These are phyloP conservation scores for Metschnikowia drakensbergensis DNA, from an alignment of 805 yeast species.

Conservation along the genomic window DNA sequence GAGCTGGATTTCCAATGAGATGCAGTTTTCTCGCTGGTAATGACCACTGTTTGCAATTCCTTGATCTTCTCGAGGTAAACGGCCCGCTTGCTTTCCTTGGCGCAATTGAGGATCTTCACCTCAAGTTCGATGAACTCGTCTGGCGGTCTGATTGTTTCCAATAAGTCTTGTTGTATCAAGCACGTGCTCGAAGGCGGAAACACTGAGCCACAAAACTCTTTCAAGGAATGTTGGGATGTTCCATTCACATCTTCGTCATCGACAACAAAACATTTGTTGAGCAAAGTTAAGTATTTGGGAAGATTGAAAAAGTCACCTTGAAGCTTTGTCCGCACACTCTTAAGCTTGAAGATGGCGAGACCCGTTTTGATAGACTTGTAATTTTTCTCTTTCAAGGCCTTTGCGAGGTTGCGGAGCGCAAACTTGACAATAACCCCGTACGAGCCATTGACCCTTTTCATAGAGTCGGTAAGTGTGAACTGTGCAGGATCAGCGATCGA, in stretches of 20 bases:
- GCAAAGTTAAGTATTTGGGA: constrained; percentile 41
- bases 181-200: constrained; percentile 42
- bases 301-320: constrained; percentile 55
- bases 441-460: constrained; percentile 67
- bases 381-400: constrained; percentile 47
- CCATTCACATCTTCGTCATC: constrained; percentile 54
- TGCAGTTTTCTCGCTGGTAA: constrained; percentile 24
- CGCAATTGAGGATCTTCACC: constrained; percentile 54
- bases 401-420: constrained; percentile 47
- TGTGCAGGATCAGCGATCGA: constrained; percentile 71
- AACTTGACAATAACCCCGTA: constrained; percentile 51
- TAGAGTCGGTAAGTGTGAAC: constrained; percentile 57
- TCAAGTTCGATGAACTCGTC: constrained; percentile 56
- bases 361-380: constrained; percentile 61
- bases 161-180: constrained; percentile 41
- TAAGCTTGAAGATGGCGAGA: constrained; percentile 52
- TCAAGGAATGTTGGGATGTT: constrained; percentile 51
- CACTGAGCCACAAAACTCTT: constrained; percentile 26
- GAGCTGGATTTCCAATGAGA: constrained; percentile 57
- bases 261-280: constrained; percentile 52
- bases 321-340: constrained; percentile 54
- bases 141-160: constrained; percentile 56
- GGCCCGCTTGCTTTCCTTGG: constrained; percentile 56
- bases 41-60: constrained; percentile 38
- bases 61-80: constrained; percentile 38